Evolutionary conservation across 1,139 yeast species (phyloP).

Genomic region (Yamadazyma taylorii): DNA sequence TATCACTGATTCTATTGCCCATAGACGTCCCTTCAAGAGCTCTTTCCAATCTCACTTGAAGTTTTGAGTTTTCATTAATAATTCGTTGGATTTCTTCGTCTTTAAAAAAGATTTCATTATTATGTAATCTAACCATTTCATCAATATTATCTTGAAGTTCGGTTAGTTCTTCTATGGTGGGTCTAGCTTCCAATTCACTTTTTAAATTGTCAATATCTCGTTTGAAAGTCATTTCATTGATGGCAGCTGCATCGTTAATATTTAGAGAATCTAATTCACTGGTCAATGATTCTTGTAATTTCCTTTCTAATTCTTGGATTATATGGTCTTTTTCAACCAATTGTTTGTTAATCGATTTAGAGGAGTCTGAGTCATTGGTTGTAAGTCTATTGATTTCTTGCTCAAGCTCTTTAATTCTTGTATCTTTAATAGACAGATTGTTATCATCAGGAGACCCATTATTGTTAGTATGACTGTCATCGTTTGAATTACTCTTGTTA

Average conservation of each 20-base stretch:
- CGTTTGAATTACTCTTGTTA: neutral
- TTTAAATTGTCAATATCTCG: constrained; percentile 22
- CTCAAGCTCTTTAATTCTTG: constrained; percentile 3
- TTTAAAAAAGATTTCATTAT: constrained; percentile 30
- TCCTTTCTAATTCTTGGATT: constrained; percentile 15
- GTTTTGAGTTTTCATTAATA: constrained; percentile 19
- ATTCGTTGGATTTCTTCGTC: constrained; percentile 28
- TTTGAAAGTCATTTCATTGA: constrained; percentile 12
- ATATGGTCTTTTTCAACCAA: constrained; percentile 9
- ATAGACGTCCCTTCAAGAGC: constrained; percentile 15
- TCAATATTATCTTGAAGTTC: constrained; percentile 33
- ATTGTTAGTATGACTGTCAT: constrained; percentile 1
- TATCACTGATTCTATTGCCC: constrained; percentile 13
- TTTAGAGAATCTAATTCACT: constrained; percentile 16
- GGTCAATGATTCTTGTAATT: constrained; percentile 16
- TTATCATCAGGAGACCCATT: no score
- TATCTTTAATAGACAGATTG: no score
- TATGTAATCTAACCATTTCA: constrained; percentile 33
- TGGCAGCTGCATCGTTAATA: constrained; percentile 17
- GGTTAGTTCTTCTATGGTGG: constrained; percentile 31
- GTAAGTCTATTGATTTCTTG: neutral
- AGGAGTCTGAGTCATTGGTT: no score
- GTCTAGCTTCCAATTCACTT: constrained; percentile 29
- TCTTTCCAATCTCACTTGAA: constrained; percentile 19
- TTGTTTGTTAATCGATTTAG: constrained; percentile 3